phyloP scores from a whole-genome alignment of 805 yeast genomes.

The Hanseniaspora mollemarum region DNA sequence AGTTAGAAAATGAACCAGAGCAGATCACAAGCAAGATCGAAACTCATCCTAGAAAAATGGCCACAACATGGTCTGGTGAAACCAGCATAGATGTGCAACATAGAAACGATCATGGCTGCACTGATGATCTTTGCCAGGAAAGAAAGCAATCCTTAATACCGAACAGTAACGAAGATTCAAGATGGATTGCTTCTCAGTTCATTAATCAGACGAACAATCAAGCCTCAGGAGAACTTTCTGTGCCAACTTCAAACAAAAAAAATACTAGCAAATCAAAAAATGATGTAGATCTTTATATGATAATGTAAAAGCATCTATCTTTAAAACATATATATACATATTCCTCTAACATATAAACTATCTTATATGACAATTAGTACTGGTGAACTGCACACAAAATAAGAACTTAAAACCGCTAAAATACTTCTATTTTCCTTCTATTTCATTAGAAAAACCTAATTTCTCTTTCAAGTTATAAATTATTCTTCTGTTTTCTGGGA shows the following conservation, averaged over 20 bases:
- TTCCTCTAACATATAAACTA: background rate
- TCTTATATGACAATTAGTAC: too few species aligned
- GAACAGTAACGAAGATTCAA: background rate
- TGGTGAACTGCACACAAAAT: too few species aligned
- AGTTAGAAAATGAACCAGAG: slow-evolving; percentile 1
- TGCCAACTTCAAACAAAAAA: background rate
- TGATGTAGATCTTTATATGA: slow-evolving; percentile 9
- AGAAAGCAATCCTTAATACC: background rate
- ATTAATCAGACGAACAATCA: background rate
- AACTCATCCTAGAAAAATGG: background rate
- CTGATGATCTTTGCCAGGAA: background rate
- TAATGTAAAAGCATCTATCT: background rate
- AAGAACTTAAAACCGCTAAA: too few species aligned
- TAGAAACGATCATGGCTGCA: too few species aligned
- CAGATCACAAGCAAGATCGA: background rate
- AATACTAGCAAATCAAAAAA: background rate
- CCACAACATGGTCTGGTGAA: background rate
- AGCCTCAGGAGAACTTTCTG: background rate
- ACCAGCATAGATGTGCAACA: background rate
- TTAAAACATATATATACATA: background rate
- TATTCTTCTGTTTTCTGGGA: slow-evolving; percentile 14
- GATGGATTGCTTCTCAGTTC: background rate
- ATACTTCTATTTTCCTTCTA: background rate
- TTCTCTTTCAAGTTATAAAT: slow-evolving; percentile 5
- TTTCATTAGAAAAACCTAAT: background rate